Base-by-base conservation (phyloP, 768 basidiomycete species). In the Russula brevipes region DNA sequence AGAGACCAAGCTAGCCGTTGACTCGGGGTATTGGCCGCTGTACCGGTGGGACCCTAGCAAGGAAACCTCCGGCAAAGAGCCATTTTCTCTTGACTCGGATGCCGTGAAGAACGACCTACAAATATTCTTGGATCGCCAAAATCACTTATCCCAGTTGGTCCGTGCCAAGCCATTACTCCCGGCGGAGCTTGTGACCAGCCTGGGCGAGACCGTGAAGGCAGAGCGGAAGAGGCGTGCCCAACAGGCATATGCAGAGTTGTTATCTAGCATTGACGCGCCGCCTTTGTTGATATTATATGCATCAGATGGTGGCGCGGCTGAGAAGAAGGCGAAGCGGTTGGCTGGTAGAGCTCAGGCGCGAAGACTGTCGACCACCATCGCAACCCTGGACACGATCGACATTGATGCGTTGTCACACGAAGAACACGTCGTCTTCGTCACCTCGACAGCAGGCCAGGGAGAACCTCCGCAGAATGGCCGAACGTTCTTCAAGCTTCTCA, bases 391-490 rank as follows among this genome's bases (percentile, higher is more conserved):
- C 74, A 88, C 91, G 12, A 79, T 89, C 70, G 79, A 87, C 5
- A 74, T 94, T 54, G 86, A 91, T 61, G 83, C 84, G 60, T 80
- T 98, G 46, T 80, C 82, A 33, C 78, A 87, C 61, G 76, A 76
- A 70, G 73, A 74, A 62, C 77, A 93, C 66, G 91, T 98, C 66
- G 83, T 83, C 7, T 89, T 98, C 72, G 78, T 99, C 65, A 95
- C 94, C 6, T 95, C 92, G 19, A 88, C 87, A 12, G 96, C 97
- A 9, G 97, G 97, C 11, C 97, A 99, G 75, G 97, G 97, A 50
- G 97, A 99, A 76, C 87, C 93, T 47, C 97, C 97, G 16, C 95
- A 98, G 78, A 98, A 99, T 74, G 96, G 89, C 42, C 84, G 97
- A 49, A 85, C 85, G 49, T 85, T 95, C 72, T 88, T 88, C 81